Base-by-base conservation (phyloP, 805 yeast genomes). In the Nakazawaea ishiwadae region DNA sequence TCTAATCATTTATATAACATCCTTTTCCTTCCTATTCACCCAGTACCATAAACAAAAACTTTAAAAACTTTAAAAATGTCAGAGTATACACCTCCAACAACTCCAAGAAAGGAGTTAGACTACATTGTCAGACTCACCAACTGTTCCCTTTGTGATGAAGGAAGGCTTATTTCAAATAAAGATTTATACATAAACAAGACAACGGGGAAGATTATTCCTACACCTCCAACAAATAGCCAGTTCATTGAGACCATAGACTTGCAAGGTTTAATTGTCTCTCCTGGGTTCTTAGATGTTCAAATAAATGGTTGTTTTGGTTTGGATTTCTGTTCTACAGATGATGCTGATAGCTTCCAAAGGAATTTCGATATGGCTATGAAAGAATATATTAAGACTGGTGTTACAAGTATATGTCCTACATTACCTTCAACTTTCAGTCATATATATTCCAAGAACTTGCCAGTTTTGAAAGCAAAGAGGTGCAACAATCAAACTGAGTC, bases 251-350 rank as follows among this genome's bases (percentile, higher is more conserved):
- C 54, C 3, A 53, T 76, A 11, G 78, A 77, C 48, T 56, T 77
- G 37, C 47, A 66, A n/a, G 79, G 77, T 4, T 50, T 55, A 15
- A 62, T 72, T 23, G 47, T 77, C 26, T 68, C 79, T 0, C 81
- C 82, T 0, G 82, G 82, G 1, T 74, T 68, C 51, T 57, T 77
- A 10, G 82, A 77, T 51, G 66, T 73, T 47, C 82, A 77, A 54
- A 72, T 75, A 45, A 77, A 77, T 48, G 82, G 81, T 9, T 66
- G 77, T 42, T 76, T 66, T 46, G 82, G 81, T 3, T 60, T 75
- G 47, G 78, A 76, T 46, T 77, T 69, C 53, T 68, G 77, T 11
- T 56, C 60, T 34, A 52, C 65, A 34, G 60, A 60, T 44, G 44
- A 63, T n/a, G 12, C 21, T 6, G 60, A 51, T 10, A 50, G 58